Evolutionary conservation across 75 land plant genomes (phyloP).

Genomic region (Sequoia sempervirens): DNA sequence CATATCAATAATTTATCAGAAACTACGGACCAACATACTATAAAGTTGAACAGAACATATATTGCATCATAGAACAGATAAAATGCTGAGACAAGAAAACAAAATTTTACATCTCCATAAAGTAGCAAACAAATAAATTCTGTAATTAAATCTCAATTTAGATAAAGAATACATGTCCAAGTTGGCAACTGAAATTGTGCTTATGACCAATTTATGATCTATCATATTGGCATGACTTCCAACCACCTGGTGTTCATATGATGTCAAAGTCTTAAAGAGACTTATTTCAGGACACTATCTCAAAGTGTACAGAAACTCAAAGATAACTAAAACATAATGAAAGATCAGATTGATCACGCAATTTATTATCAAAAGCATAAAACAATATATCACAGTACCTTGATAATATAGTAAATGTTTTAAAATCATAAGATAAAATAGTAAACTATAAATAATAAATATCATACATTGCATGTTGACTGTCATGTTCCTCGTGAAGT

Average conservation of each 20-base stretch:
- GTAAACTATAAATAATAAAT: background rate
- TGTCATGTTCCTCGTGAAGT: constrained; percentile 82
- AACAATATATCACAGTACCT: background rate
- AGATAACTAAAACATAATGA: background rate
- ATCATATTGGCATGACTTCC: background rate
- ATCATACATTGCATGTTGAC: constrained; percentile 56
- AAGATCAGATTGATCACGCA: background rate
- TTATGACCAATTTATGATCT: background rate
- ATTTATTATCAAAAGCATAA: background rate
- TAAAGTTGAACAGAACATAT: background rate
- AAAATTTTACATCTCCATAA: background rate
- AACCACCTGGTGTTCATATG: background rate
- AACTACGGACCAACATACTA: background rate
- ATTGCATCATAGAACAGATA: background rate
- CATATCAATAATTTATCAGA: background rate
- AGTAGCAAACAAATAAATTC: background rate
- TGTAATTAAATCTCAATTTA: background rate
- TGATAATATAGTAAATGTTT: background rate
- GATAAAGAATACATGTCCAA: background rate
- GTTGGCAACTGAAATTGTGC: background rate
- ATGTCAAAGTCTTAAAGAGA: too few relatives aligned
- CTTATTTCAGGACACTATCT: background rate
- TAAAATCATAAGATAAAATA: background rate
- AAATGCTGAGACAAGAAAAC: background rate
- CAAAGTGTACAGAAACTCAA: background rate